phyloP scores from a whole-genome alignment of 2,329 filamentous ascomycete species.

The Colletotrichum eremochloae region DNA sequence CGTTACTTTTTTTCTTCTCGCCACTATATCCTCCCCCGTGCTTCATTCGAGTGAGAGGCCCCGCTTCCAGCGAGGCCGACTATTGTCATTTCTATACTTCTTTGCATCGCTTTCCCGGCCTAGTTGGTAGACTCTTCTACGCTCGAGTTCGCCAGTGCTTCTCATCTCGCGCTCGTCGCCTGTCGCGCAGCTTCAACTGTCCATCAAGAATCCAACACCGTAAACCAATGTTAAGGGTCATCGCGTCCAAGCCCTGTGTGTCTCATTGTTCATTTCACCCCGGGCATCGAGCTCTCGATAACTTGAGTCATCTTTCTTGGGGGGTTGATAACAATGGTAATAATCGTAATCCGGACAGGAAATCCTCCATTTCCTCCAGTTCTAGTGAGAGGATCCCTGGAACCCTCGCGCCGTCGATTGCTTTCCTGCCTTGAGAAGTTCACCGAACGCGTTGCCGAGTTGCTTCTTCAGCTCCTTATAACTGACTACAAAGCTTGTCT shows the following conservation, averaged over 20 bases:
- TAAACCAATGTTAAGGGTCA: conserved; percentile 11
- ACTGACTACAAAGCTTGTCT: conserved; percentile 87
- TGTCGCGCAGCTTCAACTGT: conserved; percentile 1
- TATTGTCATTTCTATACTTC: conserved; percentile 13
- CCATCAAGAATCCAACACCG: conserved; percentile 19
- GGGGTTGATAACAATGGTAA: neutral
- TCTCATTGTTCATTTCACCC: neutral
- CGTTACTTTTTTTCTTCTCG: conserved; percentile 19
- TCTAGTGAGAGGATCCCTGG: conserved; percentile 47
- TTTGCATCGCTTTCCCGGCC: neutral
- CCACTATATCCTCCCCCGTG: conserved; percentile 16
- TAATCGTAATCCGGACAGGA: conserved; percentile 3
- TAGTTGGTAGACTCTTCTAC: conserved; percentile 2
- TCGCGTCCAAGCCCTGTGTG: neutral
- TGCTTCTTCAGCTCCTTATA: conserved; percentile 89
- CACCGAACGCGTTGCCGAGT: conserved; percentile 68
- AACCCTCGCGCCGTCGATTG: conserved; percentile 49
- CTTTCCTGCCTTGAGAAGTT: conserved; percentile 65
- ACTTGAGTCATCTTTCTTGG: neutral
- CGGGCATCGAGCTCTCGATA: neutral
- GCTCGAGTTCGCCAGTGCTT: conserved; percentile 5
- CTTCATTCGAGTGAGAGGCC: neutral
- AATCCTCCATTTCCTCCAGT: neutral
- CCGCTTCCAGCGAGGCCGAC: neutral
- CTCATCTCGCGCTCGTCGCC: neutral